Conservation (phyloP, 2,329 filamentous ascomycete genomes). For the Aspergillus thermomutatus region DNA sequence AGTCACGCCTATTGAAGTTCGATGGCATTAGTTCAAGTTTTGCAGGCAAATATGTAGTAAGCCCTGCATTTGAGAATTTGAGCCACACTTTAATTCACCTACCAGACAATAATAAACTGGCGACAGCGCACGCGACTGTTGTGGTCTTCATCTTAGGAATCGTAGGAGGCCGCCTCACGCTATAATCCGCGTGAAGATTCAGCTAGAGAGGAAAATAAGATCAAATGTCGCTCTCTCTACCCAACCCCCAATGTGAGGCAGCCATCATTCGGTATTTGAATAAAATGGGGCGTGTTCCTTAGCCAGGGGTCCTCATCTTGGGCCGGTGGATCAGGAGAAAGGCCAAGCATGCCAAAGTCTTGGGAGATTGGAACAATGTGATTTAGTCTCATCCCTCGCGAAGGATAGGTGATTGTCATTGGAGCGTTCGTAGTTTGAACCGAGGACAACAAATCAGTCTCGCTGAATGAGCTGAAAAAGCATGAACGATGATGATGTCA, state of each 20-base stretch:
- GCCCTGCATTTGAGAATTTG: not conserved
- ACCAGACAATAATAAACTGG: not conserved
- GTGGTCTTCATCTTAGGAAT: not conserved
- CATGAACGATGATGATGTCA: not conserved
- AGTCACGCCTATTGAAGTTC: constrained; percentile 11
- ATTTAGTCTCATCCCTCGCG: not conserved
- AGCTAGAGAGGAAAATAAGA: not conserved
- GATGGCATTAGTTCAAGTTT: not conserved
- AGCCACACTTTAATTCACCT: not conserved
- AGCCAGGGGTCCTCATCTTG: not conserved
- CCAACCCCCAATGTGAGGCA: not conserved
- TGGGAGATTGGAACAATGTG: not conserved
- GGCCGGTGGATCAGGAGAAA: not conserved
- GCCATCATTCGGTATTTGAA: not conserved
- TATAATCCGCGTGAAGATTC: not conserved
- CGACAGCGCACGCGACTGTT: not conserved
- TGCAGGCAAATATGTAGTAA: not conserved
- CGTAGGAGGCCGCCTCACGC: not conserved
- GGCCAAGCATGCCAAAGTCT: not conserved
- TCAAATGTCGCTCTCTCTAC: not conserved
- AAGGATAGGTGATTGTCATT: not conserved
- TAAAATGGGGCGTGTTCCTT: not conserved
- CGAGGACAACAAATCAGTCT: not conserved
- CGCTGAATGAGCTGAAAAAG: not conserved
- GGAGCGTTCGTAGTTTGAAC: not conserved